Base-by-base conservation (phyloP, 1,284 basidiomycete genomes). In the Rhodotorula sp. region DNA sequence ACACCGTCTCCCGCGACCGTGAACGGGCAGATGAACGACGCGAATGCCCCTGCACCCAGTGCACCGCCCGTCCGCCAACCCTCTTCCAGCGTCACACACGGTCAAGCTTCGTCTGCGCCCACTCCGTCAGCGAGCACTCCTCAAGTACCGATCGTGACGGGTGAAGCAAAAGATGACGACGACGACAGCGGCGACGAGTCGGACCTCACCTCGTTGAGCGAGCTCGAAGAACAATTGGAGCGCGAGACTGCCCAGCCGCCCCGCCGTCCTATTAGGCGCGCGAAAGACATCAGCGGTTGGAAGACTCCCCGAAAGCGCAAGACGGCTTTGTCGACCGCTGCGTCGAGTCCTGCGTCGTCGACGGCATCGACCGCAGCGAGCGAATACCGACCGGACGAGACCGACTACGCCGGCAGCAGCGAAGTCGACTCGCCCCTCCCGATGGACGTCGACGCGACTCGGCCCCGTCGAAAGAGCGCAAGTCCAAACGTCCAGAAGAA, bases 181-280 rank as follows among this genome's bases (percentile, higher is more conserved):
- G 56, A 47, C 10, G 31, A 58, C 29, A 43, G 21, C 34, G 56
- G 21, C 56, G n/a, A 34, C 66, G 59, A 54, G 21, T 64, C 69
- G 10, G 54, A 57, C 29, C 59, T 70, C 12, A 67, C 69, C 20
- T 67, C 69, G 5, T 52, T 70, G 29, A 61, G 51, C 58, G 65
- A 64, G 34, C 29, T 61, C n/a, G 68, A 65, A 23, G 54, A 62
- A 16, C n/a, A 49, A 47, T 18, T 29, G 3, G n/a, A 16, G 26
- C 23, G 26, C 29, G n/a, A 52, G 23, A n/a, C 12, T 26, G 26
- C 26, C 54, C 26, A 26, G 39, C 12, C 12, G 10, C 39, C 12
- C 39, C 39, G 10, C 10, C 39, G 39, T 43, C 39, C 39, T 43
- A n/a, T n/a, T n/a, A 8, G 26, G 26, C n/a, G 26, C 54, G 26